phyloP scores from a whole-genome alignment of 257 asterid species.

The Solanum piurae region DNA sequence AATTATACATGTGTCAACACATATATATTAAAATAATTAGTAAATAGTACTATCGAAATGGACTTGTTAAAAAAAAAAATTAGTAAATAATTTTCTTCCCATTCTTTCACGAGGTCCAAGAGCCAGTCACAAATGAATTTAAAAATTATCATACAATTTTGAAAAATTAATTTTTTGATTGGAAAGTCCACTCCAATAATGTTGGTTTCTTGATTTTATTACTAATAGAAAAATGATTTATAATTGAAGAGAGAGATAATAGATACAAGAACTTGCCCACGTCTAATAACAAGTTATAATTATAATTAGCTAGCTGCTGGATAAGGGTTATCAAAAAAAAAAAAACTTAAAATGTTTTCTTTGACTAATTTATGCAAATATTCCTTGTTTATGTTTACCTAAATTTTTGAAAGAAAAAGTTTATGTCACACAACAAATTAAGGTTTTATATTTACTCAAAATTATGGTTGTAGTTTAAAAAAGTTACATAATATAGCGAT shows the following conservation, averaged over 20 bases:
- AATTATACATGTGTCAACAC: neutral
- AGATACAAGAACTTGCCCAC: neutral
- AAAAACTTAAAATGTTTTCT: neutral
- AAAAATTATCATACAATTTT: neutral
- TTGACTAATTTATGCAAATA: neutral
- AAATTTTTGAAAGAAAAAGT: neutral
- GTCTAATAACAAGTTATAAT: neutral
- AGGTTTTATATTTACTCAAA: neutral
- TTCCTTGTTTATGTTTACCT: neutral
- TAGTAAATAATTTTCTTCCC: neutral
- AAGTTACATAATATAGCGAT: neutral
- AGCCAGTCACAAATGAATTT: neutral
- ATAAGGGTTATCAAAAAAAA: neutral
- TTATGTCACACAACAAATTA: neutral
- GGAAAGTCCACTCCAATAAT: neutral
- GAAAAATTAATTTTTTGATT: neutral
- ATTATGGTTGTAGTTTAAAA: neutral
- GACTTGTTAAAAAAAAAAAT: neutral
- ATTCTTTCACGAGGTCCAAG: constrained; percentile 17
- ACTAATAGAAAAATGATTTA: neutral
- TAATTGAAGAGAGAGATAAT: neutral
- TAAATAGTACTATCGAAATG: neutral
- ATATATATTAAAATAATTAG: neutral
- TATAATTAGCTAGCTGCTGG: neutral
- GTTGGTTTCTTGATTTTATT: neutral